phyloP scores from a whole-genome alignment of 768 basidiomycete species.

The Guyanaporus albipodus region DNA sequence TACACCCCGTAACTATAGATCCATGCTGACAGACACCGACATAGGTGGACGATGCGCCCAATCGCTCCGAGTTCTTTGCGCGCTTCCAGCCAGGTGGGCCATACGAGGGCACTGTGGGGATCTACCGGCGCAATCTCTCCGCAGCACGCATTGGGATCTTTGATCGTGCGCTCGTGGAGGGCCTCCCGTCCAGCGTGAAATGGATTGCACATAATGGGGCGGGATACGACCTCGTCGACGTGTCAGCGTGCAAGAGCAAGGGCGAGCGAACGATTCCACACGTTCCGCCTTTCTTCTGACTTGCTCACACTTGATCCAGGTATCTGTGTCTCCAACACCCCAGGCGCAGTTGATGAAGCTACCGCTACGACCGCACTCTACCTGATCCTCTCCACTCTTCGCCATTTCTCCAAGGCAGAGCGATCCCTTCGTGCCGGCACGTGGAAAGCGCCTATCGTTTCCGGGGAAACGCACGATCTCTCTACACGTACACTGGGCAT shows the following conservation, averaged over 20 bases:
- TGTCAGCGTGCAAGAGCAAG: slow-evolving; percentile 63
- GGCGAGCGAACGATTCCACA: slow-evolving; percentile 44
- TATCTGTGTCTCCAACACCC: slow-evolving; percentile 83
- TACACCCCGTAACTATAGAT: not conserved
- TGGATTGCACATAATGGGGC: slow-evolving; percentile 90
- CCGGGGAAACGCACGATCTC: slow-evolving; percentile 55
- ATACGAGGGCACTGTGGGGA: slow-evolving; percentile 45
- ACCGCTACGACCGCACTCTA: slow-evolving; percentile 88
- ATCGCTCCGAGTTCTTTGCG: slow-evolving; percentile 43
- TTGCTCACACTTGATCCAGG: slow-evolving; percentile 8
- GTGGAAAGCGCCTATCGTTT: slow-evolving; percentile 56
- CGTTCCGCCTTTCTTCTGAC: no score
- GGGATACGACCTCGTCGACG: slow-evolving; percentile 82
- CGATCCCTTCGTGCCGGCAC: slow-evolving; percentile 43
- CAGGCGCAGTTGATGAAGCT: slow-evolving; percentile 85
- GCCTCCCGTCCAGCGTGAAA: slow-evolving; percentile 58
- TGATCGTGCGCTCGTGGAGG: slow-evolving; percentile 50
- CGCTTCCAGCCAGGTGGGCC: slow-evolving; percentile 42
- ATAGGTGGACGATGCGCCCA: slow-evolving; percentile 38
- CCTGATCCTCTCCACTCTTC: slow-evolving; percentile 72
- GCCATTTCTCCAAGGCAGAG: slow-evolving; percentile 69
- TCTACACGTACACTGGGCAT: slow-evolving; percentile 68
- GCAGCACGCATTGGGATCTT: slow-evolving; percentile 44
- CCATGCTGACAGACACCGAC: not conserved
- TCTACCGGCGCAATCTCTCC: slow-evolving; percentile 48